Base-by-base conservation (phyloP, 2,329 filamentous ascomycete species). In the Incumbomyces delicatus region DNA sequence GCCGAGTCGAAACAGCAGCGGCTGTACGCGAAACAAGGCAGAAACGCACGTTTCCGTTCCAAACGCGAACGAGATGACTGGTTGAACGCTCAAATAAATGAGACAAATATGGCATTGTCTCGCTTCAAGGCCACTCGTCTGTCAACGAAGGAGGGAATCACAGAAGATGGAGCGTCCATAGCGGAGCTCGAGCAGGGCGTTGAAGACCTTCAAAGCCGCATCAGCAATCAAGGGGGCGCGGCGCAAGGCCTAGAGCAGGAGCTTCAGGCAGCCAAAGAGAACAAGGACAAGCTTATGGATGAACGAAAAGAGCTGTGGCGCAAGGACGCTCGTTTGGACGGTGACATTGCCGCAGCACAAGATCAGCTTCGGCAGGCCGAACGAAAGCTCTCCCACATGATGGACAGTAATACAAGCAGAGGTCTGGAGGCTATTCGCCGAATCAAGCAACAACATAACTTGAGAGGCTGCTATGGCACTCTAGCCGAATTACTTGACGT, bases 401-500 rank as follows among this genome's bases (percentile, higher is more conserved):
- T 96, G 80, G 92, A 98, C 61, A 80, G 85, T 50, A 84, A 85
- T 46, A 95, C 89, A 4, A 84, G 86, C 48, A 80, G 85, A 41
- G 92, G 90, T 58, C 74, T 98, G 38, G 85, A 86, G n/a, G 83
- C 86, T 2, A 84, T 98, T 14, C 81, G 87, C 46, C 80, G 85
- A 36, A 76, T 96, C 57, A 90, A 88, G 66, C 77, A 80, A 40
- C 81, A 94, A 55, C 73, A 83, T 52, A 79, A 87, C 50, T 78
- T 96, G 5, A 77, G 84, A 1, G 92, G 92, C 20, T 87, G 92
- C 1, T 94, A 95, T 61, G 92, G 94, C 41, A 94, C 89, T 0
- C 67, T 98, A 32, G 89, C 90, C 3, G 94, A 98, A 63, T 76
- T 98, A n/a, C 80, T 96, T 57, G 80, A 88, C 46, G 87, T 95